Evolutionary conservation across 2,329 filamentous ascomycete genomes (phyloP).

Genomic region (Phialophora macrospora): DNA sequence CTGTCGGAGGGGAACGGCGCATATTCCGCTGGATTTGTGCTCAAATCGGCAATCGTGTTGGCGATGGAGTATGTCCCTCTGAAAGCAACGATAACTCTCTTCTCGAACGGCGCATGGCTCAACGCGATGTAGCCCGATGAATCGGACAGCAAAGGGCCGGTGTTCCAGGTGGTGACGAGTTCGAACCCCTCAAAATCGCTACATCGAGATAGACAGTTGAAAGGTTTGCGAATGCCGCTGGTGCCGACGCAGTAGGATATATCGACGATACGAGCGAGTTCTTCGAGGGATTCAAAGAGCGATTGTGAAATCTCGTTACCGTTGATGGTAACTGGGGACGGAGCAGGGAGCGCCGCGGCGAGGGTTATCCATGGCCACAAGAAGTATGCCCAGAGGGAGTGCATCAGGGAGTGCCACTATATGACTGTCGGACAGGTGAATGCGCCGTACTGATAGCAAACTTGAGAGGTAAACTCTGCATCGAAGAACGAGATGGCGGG

Average conservation of each 20-base stretch:
- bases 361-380: slow-evolving; percentile 23
- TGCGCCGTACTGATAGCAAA: not conserved
- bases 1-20: slow-evolving; percentile 73
- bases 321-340: slow-evolving; percentile 10
- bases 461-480: not conserved
- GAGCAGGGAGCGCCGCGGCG: slow-evolving; percentile 26
- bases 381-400: not conserved
- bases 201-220: slow-evolving; percentile 83
- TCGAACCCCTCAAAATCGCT: slow-evolving; percentile 79
- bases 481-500: not conserved
- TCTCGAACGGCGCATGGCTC: slow-evolving; percentile 67
- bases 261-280: slow-evolving; percentile 87
- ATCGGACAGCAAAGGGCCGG: slow-evolving; percentile 81
- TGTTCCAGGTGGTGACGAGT: slow-evolving; percentile 85
- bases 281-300: slow-evolving; percentile 82
- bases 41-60: slow-evolving; percentile 88
- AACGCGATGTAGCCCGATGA: slow-evolving; percentile 92
- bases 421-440: not conserved
- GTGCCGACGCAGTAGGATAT: slow-evolving; percentile 91
- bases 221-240: slow-evolving; percentile 80
- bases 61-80: slow-evolving; percentile 92
- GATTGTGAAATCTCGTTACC: slow-evolving; percentile 56
- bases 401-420: slow-evolving; percentile 19
- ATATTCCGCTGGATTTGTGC: slow-evolving; percentile 87
- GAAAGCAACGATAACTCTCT: slow-evolving; percentile 82